Evolutionary conservation across 306 rosid species (phyloP), one percentile per base, ranked within the genome.

Genomic region (Quercus engelmannii): DNA sequence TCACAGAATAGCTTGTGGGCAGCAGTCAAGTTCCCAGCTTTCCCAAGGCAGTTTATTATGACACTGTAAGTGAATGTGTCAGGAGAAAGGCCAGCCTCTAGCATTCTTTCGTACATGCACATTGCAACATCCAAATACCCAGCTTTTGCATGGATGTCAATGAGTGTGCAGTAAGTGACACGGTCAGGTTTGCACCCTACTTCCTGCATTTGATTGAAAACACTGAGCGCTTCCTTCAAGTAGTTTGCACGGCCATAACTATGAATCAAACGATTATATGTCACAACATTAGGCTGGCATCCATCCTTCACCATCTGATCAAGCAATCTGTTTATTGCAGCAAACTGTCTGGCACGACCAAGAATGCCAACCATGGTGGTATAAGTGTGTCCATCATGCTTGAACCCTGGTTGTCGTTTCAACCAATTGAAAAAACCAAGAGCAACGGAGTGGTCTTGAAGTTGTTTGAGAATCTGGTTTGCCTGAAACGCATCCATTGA

Each of bases 1-100:
- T 91, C 88, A 76, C 89, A 87, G 80, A 92, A 94, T 63, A 94
- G 88, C 84, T 86, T 86, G 75, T 94, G 90, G 12, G 97, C 95
- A 56, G 91, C 91, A 77, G 88, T 79, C 81, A 94, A 85, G 85
- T 94, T 92, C 43, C 99, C 99, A 72, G 97, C 89, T 84, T 94
- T 94, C 41, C 99, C 99, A 25, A 94, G 93, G 81, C 99, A 92
- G 87, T 94, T 92, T 81, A 94, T 94, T 78, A 92, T 91, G 63
- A 94, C 99, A 80, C 99, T 94, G 89, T 92, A 94, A 70, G 99
- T 94, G 76, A 94, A 94, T 54, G 99, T 94, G 80, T 94, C 99
- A 0, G 97, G 97, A 35, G 95, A 83, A 76, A 94, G 97, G 55
- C 97, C 99, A 56, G 87, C 94, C 79, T 86, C 87, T 82, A 87